Conservation (phyloP, 441 rosid species). For the Arabidopsis lyrata region DNA sequence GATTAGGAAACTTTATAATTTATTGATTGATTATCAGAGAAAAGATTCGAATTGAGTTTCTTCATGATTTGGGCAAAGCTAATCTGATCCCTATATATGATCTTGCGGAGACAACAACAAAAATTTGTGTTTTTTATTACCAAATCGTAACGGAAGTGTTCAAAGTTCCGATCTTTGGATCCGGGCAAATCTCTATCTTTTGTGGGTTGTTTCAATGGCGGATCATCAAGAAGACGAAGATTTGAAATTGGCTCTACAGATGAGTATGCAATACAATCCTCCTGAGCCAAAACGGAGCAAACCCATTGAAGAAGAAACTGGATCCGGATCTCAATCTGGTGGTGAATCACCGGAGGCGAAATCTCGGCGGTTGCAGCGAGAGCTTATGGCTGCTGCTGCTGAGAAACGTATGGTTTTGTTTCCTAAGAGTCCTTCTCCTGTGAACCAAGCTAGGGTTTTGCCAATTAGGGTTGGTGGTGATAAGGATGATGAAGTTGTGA, state of each 20-base stretch:
- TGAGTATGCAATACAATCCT: conserved; percentile 90
- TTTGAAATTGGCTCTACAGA: conserved; percentile 76
- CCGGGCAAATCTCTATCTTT: neutral
- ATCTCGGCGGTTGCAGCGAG: conserved; percentile 72
- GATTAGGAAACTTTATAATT: neutral
- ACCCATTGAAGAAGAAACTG: conserved; percentile 73
- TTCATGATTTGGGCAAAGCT: neutral
- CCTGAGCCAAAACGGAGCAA: conserved; percentile 96
- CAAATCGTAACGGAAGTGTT: conserved; percentile 39
- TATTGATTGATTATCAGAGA: neutral
- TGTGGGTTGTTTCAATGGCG: conserved; percentile 60
- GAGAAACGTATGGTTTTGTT: conserved; percentile 77
- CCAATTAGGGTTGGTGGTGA: conserved; percentile 42
- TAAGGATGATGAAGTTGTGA: conserved; percentile 25
- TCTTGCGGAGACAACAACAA: conserved; percentile 13
- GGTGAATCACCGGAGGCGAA: conserved; percentile 65
- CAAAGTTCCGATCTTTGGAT: conserved; percentile 21
- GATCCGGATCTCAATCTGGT: conserved; percentile 41
- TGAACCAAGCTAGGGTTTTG: conserved; percentile 38
- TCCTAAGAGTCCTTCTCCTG: conserved; percentile 43
- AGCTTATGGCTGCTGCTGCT: conserved; percentile 96
- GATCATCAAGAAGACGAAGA: conserved; percentile 97
- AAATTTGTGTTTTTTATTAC: neutral
- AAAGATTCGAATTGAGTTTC: neutral
- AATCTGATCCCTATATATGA: neutral